Percentiles rank a stretch among this genome's conserved stretches.
These are phyloP conservation scores for Cercospora zeae-maydis DNA, from an alignment of 2,329 filamentous ascomycete genomes.

Conservation along the genomic window DNA sequence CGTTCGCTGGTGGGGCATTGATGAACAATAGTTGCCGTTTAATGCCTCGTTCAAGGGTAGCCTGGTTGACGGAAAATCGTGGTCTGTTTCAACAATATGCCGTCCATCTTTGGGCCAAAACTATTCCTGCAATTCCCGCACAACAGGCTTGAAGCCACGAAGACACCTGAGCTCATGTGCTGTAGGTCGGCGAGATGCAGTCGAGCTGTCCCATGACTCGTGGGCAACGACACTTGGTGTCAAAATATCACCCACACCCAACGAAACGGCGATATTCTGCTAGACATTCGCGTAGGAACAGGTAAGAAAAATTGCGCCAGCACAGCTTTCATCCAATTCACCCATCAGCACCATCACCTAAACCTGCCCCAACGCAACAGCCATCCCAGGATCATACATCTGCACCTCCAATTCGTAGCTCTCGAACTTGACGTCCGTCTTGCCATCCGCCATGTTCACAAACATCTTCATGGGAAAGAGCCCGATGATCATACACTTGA, in stretches of 20 bases:
- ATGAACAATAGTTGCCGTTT: background rate
- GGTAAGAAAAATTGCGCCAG: background rate
- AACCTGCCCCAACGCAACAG: constrained; percentile 4
- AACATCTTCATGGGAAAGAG: constrained; percentile 16
- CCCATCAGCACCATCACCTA: background rate
- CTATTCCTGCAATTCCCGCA: background rate
- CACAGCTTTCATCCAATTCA: background rate
- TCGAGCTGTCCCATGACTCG: background rate
- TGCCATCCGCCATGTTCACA: background rate
- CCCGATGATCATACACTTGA: constrained; percentile 15
- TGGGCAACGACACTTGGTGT: background rate
- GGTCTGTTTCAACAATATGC: background rate
- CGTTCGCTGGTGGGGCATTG: background rate
- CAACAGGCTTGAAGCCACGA: background rate
- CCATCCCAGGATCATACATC: constrained; percentile 10
- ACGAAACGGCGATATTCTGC: too few relatives aligned
- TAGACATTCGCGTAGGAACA: background rate
- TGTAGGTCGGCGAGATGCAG: background rate
- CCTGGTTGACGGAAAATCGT: background rate
- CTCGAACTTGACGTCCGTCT: constrained; percentile 3
- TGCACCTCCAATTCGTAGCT: constrained; percentile 15
- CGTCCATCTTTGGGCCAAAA: background rate
- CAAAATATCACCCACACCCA: too few relatives aligned
- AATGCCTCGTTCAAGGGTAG: background rate
- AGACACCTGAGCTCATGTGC: background rate